A percentile compares a stretch with the other conserved stretches of the same genome.
phyloP scores from a whole-genome alignment of 257 asterid species.

The Nicotiana benthamiana region DNA sequence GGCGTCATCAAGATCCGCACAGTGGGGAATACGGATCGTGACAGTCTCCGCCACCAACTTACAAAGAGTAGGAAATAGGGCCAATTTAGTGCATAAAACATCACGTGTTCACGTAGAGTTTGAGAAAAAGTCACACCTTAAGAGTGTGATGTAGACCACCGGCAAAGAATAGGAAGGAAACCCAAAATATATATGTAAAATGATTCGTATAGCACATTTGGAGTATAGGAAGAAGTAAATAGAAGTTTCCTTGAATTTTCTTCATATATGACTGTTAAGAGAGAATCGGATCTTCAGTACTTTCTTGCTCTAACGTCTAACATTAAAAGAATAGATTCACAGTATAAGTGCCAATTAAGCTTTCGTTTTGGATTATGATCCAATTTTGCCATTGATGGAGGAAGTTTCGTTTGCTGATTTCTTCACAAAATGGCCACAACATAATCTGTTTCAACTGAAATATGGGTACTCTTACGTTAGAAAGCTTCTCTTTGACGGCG shows the following conservation, averaged over 20 bases:
- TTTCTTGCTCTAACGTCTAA: not conserved
- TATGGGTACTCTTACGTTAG: not conserved
- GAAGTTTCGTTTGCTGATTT: not conserved
- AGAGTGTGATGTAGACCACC: no score
- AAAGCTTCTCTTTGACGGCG: not conserved
- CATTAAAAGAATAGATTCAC: not conserved
- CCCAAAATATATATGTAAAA: no score
- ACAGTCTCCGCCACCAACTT: no score
- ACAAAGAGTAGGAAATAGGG: no score
- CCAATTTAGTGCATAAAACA: no score
- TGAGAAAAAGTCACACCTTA: no score
- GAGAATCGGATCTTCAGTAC: not conserved
- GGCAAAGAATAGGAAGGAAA: not conserved
- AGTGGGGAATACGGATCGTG: no score
- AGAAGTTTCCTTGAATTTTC: constrained; percentile 7
- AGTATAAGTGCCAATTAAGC: not conserved
- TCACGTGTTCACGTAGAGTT: no score
- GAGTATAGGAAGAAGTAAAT: not conserved
- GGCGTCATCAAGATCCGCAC: no score
- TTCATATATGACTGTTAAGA: not conserved
- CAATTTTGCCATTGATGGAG: not conserved
- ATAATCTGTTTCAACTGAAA: not conserved
- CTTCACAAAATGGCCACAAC: not conserved
- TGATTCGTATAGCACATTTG: not conserved
- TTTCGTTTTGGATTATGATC: not conserved